Conservation (phyloP, 106 monocot genomes). For the Dendrobium officinale region DNA sequence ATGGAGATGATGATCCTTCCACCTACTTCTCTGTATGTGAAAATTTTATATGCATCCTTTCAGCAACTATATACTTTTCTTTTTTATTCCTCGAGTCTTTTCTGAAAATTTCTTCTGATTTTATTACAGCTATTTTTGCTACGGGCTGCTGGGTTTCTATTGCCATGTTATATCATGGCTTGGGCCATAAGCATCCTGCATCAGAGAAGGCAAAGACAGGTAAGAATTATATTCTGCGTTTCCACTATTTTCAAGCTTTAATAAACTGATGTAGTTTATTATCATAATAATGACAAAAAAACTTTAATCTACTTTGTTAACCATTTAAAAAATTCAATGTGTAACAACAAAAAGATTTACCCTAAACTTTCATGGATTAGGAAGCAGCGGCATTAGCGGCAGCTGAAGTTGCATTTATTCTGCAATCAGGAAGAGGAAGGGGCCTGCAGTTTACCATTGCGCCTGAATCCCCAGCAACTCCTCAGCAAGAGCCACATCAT, state of each 20-base stretch:
- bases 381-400: conserved; percentile 68
- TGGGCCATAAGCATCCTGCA: conserved; percentile 80
- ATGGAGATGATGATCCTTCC: conserved; percentile 63
- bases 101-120: neutral
- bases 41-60: neutral
- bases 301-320: too few species aligned
- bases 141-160: conserved; percentile 71
- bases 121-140: conserved; percentile 56
- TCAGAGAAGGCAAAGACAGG: conserved; percentile 62
- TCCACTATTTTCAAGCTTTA: neutral
- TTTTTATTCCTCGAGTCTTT: neutral
- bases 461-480: conserved; percentile 56
- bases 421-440: conserved; percentile 43
- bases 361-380: conserved; percentile 8
- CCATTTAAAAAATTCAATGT: too few species aligned
- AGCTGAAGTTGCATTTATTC: conserved; percentile 64
- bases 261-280: too few species aligned
- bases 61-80: neutral
- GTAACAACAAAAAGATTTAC: neutral
- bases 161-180: conserved; percentile 81
- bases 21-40: conserved; percentile 65
- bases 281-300: too few species aligned
- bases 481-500: conserved; percentile 52
- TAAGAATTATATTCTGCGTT: neutral
- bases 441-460: conserved; percentile 61